Conservation (phyloP, 495 filamentous ascomycete species). For the Parachaetomium inaequale region DNA sequence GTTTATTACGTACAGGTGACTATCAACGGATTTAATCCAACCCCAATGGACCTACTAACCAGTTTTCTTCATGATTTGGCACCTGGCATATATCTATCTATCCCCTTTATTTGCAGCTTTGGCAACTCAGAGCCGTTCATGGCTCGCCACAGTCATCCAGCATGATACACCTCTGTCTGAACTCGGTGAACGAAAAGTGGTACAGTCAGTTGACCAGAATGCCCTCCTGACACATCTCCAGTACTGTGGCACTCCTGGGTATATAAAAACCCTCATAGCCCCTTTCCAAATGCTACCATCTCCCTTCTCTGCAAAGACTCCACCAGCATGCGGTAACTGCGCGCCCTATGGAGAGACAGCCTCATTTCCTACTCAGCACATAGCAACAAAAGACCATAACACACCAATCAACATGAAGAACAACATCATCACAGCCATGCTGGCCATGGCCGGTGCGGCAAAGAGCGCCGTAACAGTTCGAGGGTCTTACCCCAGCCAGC, state of each 20-base stretch:
- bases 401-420: conserved; percentile 2
- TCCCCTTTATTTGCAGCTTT: not conserved
- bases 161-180: not conserved
- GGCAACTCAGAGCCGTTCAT: not conserved
- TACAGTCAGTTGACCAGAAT: not conserved
- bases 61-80: too few relatives aligned
- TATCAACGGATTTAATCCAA: too few relatives aligned
- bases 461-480: not conserved
- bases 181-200: not conserved
- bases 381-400: not conserved
- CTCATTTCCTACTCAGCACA: not conserved
- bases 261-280: not conserved
- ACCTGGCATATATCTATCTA: too few relatives aligned
- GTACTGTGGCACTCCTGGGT: not conserved
- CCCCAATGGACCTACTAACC: too few relatives aligned
- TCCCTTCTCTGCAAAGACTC: not conserved
- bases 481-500: not conserved
- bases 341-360: not conserved
- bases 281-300: not conserved
- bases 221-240: not conserved
- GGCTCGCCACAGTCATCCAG: not conserved
- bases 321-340: not conserved
- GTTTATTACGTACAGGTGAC: too few relatives aligned
- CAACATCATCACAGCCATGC: not conserved
- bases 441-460: conserved; percentile 2